A percentile compares a stretch with the other conserved stretches of the same genome.
Evolutionary conservation across 2,329 filamentous ascomycete species (phyloP).

Genomic region (Fusarium sp.): DNA sequence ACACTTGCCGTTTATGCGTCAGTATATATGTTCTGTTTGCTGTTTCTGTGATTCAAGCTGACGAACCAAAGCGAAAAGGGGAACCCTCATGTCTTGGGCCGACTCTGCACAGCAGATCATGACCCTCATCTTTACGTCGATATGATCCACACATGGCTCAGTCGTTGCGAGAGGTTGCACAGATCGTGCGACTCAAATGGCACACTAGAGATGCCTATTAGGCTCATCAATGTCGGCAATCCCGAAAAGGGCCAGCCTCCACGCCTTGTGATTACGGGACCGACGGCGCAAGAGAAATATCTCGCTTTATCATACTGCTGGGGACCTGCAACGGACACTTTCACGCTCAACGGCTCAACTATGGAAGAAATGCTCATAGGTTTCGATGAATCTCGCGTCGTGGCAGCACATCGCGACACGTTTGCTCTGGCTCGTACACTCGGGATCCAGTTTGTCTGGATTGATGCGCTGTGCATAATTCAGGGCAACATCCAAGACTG

Average conservation of each 20-base stretch:
- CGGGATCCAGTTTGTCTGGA: slow-evolving; percentile 32
- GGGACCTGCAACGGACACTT: slow-evolving; percentile 16
- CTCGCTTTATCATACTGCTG: slow-evolving; percentile 16
- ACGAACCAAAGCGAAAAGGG: neutral
- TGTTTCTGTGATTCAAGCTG: neutral
- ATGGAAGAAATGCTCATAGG: neutral
- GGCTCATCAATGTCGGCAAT: slow-evolving; percentile 7
- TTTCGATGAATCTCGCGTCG: neutral
- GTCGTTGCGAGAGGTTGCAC: neutral
- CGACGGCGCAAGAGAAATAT: neutral
- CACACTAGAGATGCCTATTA: neutral
- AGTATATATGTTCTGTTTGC: neutral
- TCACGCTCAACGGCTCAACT: slow-evolving; percentile 1
- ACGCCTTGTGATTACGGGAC: neutral
- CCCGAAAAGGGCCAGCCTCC: neutral
- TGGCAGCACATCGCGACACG: neutral
- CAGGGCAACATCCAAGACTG: slow-evolving; percentile 40
- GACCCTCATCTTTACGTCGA: neutral
- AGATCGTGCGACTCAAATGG: neutral
- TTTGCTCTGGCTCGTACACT: neutral
- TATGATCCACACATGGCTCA: neutral
- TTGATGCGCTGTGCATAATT: slow-evolving; percentile 45
- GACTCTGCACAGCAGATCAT: slow-evolving; percentile 1
- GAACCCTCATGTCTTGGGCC: neutral
- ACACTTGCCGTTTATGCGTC: slow-evolving; percentile 11